Evolutionary conservation across 441 rosid species (phyloP).

Genomic region (Syzygium malaccense): DNA sequence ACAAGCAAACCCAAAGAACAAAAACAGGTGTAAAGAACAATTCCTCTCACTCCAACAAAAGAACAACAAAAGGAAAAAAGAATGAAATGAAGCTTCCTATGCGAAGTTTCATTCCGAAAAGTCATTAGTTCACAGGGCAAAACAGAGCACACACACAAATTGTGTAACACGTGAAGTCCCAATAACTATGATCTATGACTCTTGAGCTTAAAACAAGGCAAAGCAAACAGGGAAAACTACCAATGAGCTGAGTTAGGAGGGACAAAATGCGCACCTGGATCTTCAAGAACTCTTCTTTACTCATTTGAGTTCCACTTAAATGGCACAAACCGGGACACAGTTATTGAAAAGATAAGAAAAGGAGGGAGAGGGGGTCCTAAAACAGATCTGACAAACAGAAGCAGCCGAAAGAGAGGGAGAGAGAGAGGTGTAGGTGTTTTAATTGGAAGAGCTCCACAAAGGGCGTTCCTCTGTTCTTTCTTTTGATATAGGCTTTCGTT

Average conservation of each 20-base stretch:
- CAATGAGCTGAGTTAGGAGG: not conserved
- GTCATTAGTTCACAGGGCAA: not conserved
- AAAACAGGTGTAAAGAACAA: not conserved
- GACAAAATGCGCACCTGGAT: conserved; percentile 48
- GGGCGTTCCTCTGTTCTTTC: conserved; percentile 13
- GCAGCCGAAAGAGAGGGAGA: not conserved
- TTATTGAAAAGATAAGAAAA: not conserved
- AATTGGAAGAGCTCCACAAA: conserved; percentile 13
- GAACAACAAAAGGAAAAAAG: not conserved
- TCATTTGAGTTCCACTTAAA: conserved; percentile 37
- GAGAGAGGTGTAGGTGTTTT: not conserved
- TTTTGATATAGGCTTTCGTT: conserved; percentile 8
- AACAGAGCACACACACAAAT: not conserved
- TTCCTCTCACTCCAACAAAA: not conserved
- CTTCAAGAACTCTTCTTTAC: conserved; percentile 97
- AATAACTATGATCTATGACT: not conserved
- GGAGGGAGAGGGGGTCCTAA: not conserved
- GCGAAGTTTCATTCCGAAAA: not conserved
- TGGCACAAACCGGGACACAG: conserved; percentile 17
- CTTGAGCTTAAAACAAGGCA: not conserved
- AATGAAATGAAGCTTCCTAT: not conserved
- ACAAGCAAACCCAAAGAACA: not conserved
- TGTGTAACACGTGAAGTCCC: not conserved
- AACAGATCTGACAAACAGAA: not conserved
- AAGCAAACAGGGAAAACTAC: not conserved